These are phyloP conservation scores for Nicotiana knightiana DNA, from an alignment of 257 asterid genomes.

Conservation along the genomic window DNA sequence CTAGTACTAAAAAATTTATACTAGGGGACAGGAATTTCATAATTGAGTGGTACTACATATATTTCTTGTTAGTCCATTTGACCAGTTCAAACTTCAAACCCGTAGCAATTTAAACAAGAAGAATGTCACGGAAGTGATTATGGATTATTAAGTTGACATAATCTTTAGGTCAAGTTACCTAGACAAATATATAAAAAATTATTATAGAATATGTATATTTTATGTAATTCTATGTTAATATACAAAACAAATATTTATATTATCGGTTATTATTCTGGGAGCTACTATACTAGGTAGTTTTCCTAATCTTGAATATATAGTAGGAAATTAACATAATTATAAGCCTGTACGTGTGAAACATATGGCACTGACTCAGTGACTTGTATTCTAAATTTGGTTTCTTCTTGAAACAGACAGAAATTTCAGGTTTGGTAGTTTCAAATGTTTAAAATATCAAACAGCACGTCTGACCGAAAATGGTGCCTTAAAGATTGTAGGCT, in stretches of 20 bases:
- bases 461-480: background rate
- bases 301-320: too few species aligned
- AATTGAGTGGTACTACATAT: background rate
- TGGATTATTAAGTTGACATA: too few species aligned
- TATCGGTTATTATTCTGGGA: too few species aligned
- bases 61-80: background rate
- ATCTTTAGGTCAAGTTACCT: too few species aligned
- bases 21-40: background rate
- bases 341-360: background rate
- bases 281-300: too few species aligned
- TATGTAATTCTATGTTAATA: too few species aligned
- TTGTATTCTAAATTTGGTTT: background rate
- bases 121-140: background rate
- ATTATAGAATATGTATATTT: too few species aligned
- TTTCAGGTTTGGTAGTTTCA: background rate
- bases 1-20: background rate
- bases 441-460: background rate
- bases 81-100: background rate
- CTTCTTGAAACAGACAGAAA: background rate
- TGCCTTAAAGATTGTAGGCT: background rate
- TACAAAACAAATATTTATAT: too few species aligned
- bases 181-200: too few species aligned
- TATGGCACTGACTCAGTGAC: background rate
- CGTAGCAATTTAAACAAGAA: background rate
- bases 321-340: too few species aligned